These are phyloP conservation scores for Populus simonii DNA, from an alignment of 345 rosid species.

Conservation along the genomic window DNA sequence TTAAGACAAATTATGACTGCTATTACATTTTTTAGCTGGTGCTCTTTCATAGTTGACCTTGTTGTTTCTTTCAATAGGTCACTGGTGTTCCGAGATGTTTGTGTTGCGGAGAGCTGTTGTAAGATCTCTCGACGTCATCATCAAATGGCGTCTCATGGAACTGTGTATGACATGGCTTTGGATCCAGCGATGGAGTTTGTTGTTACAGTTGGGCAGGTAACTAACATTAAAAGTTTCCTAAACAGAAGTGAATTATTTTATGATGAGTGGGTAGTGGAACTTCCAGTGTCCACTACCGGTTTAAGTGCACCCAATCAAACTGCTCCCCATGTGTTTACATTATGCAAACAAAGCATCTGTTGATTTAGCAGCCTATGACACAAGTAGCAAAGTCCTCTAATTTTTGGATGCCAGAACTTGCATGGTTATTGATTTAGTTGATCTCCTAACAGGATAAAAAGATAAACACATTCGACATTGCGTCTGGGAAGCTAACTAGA, in stretches of 20 bases:
- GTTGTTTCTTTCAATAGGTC: constrained; percentile 44
- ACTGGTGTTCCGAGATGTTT: constrained; percentile 59
- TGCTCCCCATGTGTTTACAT: too few species aligned
- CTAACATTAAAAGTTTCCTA: constrained; percentile 8
- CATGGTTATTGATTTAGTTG: constrained; percentile 11
- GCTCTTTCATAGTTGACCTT: constrained; percentile 4
- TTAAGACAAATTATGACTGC: neutral
- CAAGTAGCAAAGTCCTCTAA: neutral
- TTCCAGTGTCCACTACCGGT: neutral
- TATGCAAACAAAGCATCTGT: neutral
- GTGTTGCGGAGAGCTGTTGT: constrained; percentile 31
- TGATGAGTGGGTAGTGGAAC: neutral
- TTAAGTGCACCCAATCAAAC: too few species aligned
- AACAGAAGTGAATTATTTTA: constrained; percentile 1
- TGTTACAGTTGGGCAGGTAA: constrained; percentile 81
- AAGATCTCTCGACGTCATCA: constrained; percentile 54
- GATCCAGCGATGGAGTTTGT: constrained; percentile 60
- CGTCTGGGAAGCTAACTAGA: constrained; percentile 61
- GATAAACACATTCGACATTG: constrained; percentile 59
- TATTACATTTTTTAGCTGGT: neutral
- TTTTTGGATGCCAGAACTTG: constrained; percentile 7
- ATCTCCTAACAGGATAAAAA: constrained; percentile 61
- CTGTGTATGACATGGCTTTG: constrained; percentile 74
- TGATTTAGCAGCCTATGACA: neutral
- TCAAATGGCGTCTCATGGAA: constrained; percentile 70